Base-by-base conservation (phyloP, 2,329 filamentous ascomycete genomes). In the Alternaria angustiovoidea region DNA sequence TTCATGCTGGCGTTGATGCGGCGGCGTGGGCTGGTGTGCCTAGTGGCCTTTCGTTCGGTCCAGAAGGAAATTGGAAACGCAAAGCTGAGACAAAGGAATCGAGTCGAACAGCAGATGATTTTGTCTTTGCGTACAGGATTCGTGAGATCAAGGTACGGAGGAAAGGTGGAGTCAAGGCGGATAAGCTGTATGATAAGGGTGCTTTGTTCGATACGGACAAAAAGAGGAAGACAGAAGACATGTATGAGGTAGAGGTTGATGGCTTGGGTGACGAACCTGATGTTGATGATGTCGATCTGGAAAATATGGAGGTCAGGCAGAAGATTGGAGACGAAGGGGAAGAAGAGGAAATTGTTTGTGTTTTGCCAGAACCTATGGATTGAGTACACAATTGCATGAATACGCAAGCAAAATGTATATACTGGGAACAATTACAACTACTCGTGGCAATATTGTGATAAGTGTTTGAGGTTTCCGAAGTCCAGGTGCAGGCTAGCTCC, bases 11-110 rank as follows among this genome's bases (percentile, higher is more conserved):
- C 16, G 44, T 64, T 12, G 61, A 63, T 47, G 57, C 48, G 18
- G 57, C 54, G 20, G 47, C 38, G 24, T 54, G 38, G 44, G 54
- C 46, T 32, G 61, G 61, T 16, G 48, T 61, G 20, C 61, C 61
- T 7, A 26, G 32, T 36, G 32, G 32, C 32, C 32, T 64, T 26
- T 57, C 54, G 16, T 46, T 44, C 12, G 64, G 57, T 11, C 62
- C 58, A 26, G 55, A 59, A 28, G 58, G 54, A 24, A 24, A 24
- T 0, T 24, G 22, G 22, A 24, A 24, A 24, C 22, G 22, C 22
- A 24, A 24, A 24, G 22, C 22, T 24, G 22, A 24, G 22, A 24
- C 22, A 24, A 24, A 24, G 22, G 22, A 24, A 24, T 24, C 22
- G 22, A 24, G 22, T 24, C 22, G 22, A 24, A 24, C 22, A 24